phyloP scores from a whole-genome alignment of 306 rosid species.

The Notholithocarpus densiflorus region DNA sequence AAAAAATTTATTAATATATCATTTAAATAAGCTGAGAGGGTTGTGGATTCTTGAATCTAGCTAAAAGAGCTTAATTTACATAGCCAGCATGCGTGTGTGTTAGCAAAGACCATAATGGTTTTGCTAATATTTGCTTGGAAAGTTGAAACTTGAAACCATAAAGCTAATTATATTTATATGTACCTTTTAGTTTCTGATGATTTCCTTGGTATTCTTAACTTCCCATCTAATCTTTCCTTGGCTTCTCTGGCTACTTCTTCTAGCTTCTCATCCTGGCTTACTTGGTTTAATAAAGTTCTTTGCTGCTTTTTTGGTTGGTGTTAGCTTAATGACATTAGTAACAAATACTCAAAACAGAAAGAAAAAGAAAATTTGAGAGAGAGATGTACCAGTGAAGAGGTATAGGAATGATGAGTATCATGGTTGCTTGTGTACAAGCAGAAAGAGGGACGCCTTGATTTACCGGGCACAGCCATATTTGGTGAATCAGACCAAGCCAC shows the following conservation, averaged over 20 bases:
- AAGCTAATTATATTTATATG: neutral
- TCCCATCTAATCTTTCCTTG: conserved; percentile 71
- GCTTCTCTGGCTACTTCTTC: conserved; percentile 72
- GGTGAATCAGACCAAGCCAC: conserved; percentile 35
- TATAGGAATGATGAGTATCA: conserved; percentile 36
- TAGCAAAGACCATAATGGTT: too few species aligned
- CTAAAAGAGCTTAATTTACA: neutral
- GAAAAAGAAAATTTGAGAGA: neutral
- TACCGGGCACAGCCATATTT: conserved; percentile 20
- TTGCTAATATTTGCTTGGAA: too few species aligned
- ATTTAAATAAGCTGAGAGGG: neutral
- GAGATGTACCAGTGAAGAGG: conserved; percentile 36
- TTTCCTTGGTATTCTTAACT: conserved; percentile 38
- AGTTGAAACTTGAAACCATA: too few species aligned
- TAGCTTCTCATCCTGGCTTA: conserved; percentile 45
- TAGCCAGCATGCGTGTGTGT: neutral
- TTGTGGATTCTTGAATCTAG: neutral
- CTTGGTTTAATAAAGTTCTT: conserved; percentile 31
- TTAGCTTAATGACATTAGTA: neutral
- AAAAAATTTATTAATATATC: neutral
- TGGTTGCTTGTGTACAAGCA: conserved; percentile 58
- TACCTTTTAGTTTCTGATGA: conserved; percentile 29
- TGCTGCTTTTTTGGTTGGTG: conserved; percentile 22
- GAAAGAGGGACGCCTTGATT: conserved; percentile 48
- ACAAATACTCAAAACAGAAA: neutral